Conservation (phyloP, 176 grass and related monocot genomes). For the Rhynchospora pubera region DNA sequence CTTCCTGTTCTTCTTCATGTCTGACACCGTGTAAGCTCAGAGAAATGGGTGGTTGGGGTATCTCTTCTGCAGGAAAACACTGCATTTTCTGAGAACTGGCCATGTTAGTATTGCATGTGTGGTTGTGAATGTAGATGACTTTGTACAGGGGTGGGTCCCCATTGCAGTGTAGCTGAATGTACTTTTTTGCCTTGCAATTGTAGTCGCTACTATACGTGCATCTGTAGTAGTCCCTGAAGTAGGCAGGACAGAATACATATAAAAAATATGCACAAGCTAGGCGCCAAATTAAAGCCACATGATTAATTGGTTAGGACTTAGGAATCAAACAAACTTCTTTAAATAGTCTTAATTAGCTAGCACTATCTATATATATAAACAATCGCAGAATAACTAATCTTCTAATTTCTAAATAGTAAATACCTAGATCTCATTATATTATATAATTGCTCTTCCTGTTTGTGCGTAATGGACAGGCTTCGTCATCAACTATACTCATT, state of each 20-base stretch:
- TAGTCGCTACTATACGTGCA: constrained; percentile 53
- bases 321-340: neutral
- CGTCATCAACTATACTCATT: too few species aligned
- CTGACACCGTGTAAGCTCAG: neutral
- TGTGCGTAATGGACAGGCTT: too few species aligned
- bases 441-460: too few species aligned
- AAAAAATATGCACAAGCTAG: neutral
- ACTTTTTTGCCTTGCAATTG: constrained; percentile 50
- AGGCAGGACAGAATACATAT: neutral
- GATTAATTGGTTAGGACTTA: neutral
- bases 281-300: neutral
- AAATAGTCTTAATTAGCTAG: constrained; percentile 25
- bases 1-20: neutral
- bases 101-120: constrained; percentile 41
- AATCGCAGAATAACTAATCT: too few species aligned
- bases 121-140: constrained; percentile 49
- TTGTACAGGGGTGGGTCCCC: constrained; percentile 36
- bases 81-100: neutral
- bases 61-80: neutral
- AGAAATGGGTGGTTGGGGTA: neutral
- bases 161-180: constrained; percentile 44
- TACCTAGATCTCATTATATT: neutral
- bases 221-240: constrained; percentile 29
- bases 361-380: neutral
- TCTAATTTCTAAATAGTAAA: too few species aligned